Percentiles rank a stretch among this genome's conserved stretches.
phyloP scores from a whole-genome alignment of 495 filamentous ascomycete species.

The Tuber calosporum region DNA sequence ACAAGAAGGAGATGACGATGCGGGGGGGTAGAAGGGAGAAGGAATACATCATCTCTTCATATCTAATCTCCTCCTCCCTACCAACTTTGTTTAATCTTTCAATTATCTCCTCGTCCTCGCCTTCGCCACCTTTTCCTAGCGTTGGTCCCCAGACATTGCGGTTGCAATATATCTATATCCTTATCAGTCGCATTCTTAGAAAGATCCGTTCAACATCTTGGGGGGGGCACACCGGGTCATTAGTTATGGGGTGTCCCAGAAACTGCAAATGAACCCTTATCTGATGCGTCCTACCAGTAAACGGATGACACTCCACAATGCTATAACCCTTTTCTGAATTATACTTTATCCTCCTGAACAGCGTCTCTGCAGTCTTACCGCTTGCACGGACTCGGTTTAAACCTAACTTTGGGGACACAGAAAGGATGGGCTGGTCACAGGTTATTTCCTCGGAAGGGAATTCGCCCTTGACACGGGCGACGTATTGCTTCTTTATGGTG shows the following conservation, averaged over 20 bases:
- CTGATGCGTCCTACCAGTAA: constrained; percentile 92
- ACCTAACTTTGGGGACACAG: constrained; percentile 89
- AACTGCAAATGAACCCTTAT: constrained; percentile 92
- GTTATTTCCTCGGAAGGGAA: constrained; percentile 73
- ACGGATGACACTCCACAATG: constrained; percentile 85
- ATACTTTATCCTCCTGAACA: constrained; percentile 84
- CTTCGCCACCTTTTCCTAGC: constrained; percentile 63
- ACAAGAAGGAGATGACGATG: neutral
- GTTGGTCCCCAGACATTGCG: constrained; percentile 77
- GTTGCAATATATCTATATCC: constrained; percentile 71
- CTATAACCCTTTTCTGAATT: constrained; percentile 55
- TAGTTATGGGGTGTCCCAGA: constrained; percentile 86
- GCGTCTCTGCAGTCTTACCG: constrained; percentile 78
- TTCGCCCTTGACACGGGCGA: constrained; percentile 81
- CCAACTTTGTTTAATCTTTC: constrained; percentile 80
- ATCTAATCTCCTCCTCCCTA: constrained; percentile 82
- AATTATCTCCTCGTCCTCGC: constrained; percentile 79
- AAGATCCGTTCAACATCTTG: neutral
- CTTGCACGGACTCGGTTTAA: constrained; percentile 87
- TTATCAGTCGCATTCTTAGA: neutral
- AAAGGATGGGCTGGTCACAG: constrained; percentile 87
- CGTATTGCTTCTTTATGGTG: constrained; percentile 85
- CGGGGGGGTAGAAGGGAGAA: no score
- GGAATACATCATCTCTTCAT: constrained; percentile 75
- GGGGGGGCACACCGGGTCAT: constrained; percentile 56